These are phyloP conservation scores for Solanum peruvianum DNA, from an alignment of 257 asterid genomes.

Conservation along the genomic window DNA sequence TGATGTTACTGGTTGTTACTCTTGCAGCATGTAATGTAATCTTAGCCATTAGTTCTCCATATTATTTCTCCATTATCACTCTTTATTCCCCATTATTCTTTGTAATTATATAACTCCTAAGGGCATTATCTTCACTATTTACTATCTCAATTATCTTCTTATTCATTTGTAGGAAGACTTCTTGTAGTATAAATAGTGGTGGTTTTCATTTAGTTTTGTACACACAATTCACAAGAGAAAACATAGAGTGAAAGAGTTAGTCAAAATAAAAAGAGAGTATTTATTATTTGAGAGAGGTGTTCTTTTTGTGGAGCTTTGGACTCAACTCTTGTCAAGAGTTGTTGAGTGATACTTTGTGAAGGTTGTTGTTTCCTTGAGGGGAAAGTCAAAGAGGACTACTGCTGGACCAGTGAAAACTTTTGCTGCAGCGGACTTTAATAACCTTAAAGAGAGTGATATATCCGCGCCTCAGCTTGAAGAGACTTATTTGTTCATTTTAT, in stretches of 20 bases:
- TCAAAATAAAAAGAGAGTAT: neutral
- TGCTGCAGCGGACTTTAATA: no score
- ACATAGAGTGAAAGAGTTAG: neutral
- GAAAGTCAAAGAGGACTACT: neutral
- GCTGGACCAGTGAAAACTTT: no score
- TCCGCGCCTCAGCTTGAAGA: neutral
- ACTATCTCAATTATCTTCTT: no score
- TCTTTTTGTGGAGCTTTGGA: neutral
- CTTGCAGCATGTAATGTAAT: no score
- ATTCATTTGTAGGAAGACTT: neutral
- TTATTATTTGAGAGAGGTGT: neutral
- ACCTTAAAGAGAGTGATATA: neutral
- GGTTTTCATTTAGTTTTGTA: neutral
- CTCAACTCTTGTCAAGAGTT: neutral
- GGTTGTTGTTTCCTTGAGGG: neutral
- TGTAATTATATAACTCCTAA: neutral
- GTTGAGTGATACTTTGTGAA: neutral
- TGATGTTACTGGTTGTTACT: no score
- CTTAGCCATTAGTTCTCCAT: no score
- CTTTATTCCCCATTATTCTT: no score
- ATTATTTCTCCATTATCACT: neutral
- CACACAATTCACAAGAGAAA: neutral
- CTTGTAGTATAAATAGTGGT: neutral
- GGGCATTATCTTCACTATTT: neutral
- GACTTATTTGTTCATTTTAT: no score